phyloP scores from a whole-genome alignment of 2,329 filamentous ascomycete genomes.

The Amesomyces nigricolor region DNA sequence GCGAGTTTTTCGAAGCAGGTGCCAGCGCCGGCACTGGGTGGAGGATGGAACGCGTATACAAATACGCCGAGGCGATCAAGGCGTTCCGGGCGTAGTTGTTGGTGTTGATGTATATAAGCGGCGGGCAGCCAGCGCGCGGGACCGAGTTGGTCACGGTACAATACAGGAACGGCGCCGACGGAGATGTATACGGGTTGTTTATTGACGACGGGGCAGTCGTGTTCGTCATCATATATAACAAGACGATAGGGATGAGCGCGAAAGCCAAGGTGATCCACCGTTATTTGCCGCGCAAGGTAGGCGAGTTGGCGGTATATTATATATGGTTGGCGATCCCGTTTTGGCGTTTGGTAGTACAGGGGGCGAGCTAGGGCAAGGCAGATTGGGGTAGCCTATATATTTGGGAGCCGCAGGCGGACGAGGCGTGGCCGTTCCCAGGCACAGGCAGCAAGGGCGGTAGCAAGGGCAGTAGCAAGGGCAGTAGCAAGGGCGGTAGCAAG shows the following conservation, averaged over 20 bases:
- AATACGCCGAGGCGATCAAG: not conserved
- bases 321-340: slow-evolving; percentile 26
- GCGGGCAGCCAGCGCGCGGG: slow-evolving; percentile 4
- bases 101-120: slow-evolving; percentile 9
- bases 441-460: not conserved
- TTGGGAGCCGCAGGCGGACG: slow-evolving; percentile 6
- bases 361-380: not conserved
- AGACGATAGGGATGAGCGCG: slow-evolving; percentile 21
- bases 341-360: slow-evolving; percentile 4
- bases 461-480: not conserved
- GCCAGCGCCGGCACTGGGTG: not conserved
- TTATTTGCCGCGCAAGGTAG: slow-evolving; percentile 26
- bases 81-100: slow-evolving; percentile 7
- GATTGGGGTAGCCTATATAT: slow-evolving; percentile 7
- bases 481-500: too few species aligned
- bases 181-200: not conserved
- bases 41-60: not conserved
- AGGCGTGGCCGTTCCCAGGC: not conserved
- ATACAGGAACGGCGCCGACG: slow-evolving; percentile 3
- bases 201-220: slow-evolving; percentile 4
- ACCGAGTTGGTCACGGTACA: slow-evolving; percentile 4
- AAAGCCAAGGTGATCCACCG: slow-evolving; percentile 27
- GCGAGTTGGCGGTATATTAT: slow-evolving; percentile 26
- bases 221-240: slow-evolving; percentile 25
- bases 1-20: not conserved